A percentile compares a stretch with the other conserved stretches of the same genome.
phyloP scores from a whole-genome alignment of 768 basidiomycete species.

The Leccinellum luteum region DNA sequence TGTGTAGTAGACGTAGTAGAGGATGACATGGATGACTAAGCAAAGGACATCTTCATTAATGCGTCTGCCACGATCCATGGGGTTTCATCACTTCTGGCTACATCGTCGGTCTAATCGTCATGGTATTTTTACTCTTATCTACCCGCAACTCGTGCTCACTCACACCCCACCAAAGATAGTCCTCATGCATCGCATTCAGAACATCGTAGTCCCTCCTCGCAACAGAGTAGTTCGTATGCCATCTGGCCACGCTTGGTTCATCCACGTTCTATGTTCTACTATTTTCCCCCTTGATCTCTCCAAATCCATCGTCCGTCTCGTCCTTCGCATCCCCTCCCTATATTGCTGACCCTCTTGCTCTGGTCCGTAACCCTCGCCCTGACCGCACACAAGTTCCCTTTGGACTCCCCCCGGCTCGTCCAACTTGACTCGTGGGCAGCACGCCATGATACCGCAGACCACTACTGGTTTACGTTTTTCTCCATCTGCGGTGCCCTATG shows the following conservation, averaged over 20 bases:
- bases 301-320: slow-evolving; percentile 49
- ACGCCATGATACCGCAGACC: slow-evolving; percentile 51
- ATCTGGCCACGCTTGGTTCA: slow-evolving; percentile 22
- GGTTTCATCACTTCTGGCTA: slow-evolving; percentile 75
- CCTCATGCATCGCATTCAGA: slow-evolving; percentile 72
- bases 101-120: slow-evolving; percentile 59
- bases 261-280: slow-evolving; percentile 32
- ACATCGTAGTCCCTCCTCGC: slow-evolving; percentile 69
- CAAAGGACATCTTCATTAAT: slow-evolving; percentile 3
- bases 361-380: slow-evolving; percentile 63
- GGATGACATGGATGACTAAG: slow-evolving; percentile 29
- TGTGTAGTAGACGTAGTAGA: slow-evolving; percentile 35
- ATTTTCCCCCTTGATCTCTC: slow-evolving; percentile 66
- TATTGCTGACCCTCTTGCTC: slow-evolving; percentile 56
- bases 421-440: slow-evolving; percentile 45
- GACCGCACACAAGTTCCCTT: slow-evolving; percentile 43
- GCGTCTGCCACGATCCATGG: slow-evolving; percentile 52
- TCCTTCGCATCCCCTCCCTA: slow-evolving; percentile 61
- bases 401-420: slow-evolving; percentile 31
- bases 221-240: slow-evolving; percentile 23
- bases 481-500: slow-evolving; percentile 64
- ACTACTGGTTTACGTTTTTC: slow-evolving; percentile 75
- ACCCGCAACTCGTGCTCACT: slow-evolving; percentile 5
- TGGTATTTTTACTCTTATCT: slow-evolving; percentile 43
- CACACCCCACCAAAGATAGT: slow-evolving; percentile 59